Evolutionary conservation across 2,329 filamentous ascomycete genomes (phyloP).

Genomic region (Cercospora beticola): DNA sequence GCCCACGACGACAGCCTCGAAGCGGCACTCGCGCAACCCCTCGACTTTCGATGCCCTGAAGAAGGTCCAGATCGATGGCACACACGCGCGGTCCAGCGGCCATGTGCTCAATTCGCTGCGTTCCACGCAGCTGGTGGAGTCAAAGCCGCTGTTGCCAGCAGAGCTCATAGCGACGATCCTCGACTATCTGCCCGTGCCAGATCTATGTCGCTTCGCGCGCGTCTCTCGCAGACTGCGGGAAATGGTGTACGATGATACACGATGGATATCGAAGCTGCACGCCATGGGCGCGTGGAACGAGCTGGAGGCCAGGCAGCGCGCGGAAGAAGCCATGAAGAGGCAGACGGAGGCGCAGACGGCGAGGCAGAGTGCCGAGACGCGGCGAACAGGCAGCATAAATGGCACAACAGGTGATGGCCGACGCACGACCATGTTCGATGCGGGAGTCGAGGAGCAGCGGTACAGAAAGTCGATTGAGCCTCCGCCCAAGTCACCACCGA

Average conservation of each 20-base stretch:
- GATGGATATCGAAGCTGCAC: conserved; percentile 85
- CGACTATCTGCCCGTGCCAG: conserved; percentile 81
- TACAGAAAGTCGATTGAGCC: conserved; percentile 46
- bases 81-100: conserved; percentile 25
- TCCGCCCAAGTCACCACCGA: conserved; percentile 28
- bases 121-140: conserved; percentile 75
- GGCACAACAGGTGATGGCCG: conserved; percentile 40
- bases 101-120: conserved; percentile 73
- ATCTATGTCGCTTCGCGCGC: conserved; percentile 81
- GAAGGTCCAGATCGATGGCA: conserved; percentile 31
- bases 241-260: conserved; percentile 97
- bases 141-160: conserved; percentile 79
- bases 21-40: conserved; percentile 31
- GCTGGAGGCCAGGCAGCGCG: conserved; percentile 73
- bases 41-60: conserved; percentile 33
- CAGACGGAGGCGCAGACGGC: conserved; percentile 58
- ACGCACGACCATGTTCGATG: conserved; percentile 70
- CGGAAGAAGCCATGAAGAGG: conserved; percentile 65
- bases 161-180: conserved; percentile 87
- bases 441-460: conserved; percentile 64
- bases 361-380: conserved; percentile 43
- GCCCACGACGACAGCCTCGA: conserved; percentile 20
- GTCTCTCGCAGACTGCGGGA: conserved; percentile 85
- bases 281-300: conserved; percentile 94
- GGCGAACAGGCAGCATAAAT: conserved; percentile 39